These are phyloP conservation scores for Rhododendron mucronatum DNA, from an alignment of 148 eudicot genomes.

Conservation along the genomic window DNA sequence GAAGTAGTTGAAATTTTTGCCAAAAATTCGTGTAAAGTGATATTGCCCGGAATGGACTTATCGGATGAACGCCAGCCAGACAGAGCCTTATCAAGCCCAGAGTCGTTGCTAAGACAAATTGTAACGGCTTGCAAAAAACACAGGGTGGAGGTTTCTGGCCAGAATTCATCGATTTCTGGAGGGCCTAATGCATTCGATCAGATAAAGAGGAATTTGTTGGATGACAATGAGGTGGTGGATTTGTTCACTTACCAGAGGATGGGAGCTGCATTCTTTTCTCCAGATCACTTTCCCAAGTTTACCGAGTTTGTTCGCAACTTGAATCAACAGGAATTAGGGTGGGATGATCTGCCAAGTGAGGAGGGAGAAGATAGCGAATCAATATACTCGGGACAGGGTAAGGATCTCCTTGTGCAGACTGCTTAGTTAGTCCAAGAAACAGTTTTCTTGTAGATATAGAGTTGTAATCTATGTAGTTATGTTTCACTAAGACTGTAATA, in stretches of 20 bases:
- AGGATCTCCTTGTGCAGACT: slow-evolving; percentile 37
- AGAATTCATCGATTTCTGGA: slow-evolving; percentile 44
- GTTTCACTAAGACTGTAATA: not conserved
- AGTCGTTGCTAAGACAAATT: slow-evolving; percentile 47
- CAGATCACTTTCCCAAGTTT: slow-evolving; percentile 69
- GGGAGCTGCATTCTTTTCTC: slow-evolving; percentile 88
- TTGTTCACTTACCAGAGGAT: slow-evolving; percentile 81
- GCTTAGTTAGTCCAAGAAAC: slow-evolving; percentile 20
- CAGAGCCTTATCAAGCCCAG: slow-evolving; percentile 44
- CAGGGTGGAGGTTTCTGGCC: slow-evolving; percentile 51
- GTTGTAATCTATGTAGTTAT: not conserved
- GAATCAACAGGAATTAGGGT: slow-evolving; percentile 35
- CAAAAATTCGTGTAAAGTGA: slow-evolving; percentile 42
- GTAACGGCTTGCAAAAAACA: slow-evolving; percentile 40
- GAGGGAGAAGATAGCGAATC: slow-evolving; percentile 19
- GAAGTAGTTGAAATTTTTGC: slow-evolving; percentile 47
- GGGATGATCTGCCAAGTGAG: slow-evolving; percentile 49
- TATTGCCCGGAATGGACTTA: slow-evolving; percentile 76
- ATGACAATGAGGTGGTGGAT: slow-evolving; percentile 37
- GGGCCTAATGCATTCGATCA: slow-evolving; percentile 36
- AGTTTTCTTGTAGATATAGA: not conserved
- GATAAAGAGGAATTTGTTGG: slow-evolving; percentile 48
- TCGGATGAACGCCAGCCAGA: slow-evolving; percentile 40
- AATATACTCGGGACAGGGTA: slow-evolving; percentile 10
- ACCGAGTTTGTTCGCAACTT: slow-evolving; percentile 50